These are phyloP conservation scores for Apiospora arundinis DNA, from an alignment of 2,329 filamentous ascomycete species.

Conservation along the genomic window DNA sequence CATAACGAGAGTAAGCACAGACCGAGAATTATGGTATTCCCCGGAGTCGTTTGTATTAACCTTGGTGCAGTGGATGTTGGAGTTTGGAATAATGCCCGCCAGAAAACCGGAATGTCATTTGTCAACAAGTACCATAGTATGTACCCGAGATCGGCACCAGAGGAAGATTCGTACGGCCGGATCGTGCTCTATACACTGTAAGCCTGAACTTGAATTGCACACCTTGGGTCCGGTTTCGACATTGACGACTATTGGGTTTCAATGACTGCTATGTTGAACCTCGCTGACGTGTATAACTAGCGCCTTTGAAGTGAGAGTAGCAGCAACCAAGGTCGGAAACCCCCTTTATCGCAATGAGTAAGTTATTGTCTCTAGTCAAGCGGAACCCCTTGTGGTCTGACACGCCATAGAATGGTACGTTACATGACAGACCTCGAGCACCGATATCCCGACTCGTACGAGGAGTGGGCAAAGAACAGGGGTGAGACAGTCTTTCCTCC, in stretches of 20 bases:
- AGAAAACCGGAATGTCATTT: background rate
- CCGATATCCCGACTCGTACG: constrained; percentile 19
- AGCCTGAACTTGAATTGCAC: too few relatives aligned
- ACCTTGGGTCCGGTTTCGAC: too few relatives aligned
- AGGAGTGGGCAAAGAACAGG: constrained; percentile 22
- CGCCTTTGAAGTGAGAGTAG: background rate
- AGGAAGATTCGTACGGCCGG: background rate
- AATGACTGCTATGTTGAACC: too few relatives aligned
- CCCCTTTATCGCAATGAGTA: background rate
- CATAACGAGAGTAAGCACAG: background rate
- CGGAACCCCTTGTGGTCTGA: background rate
- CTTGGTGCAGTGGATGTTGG: too few relatives aligned
- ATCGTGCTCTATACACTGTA: background rate
- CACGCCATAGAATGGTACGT: background rate
- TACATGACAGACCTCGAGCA: constrained; percentile 18
- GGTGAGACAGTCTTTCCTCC: background rate
- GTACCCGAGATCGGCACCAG: background rate
- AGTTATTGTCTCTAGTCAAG: background rate
- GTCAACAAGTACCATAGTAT: background rate
- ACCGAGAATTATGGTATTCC: too few relatives aligned
- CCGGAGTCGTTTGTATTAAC: too few relatives aligned
- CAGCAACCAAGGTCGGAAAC: background rate
- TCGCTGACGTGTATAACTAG: too few relatives aligned
- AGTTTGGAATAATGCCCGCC: background rate
- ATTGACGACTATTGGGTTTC: too few relatives aligned